These are phyloP conservation scores for Teunomyces pallodes DNA, from an alignment of 805 yeast genomes.

Conservation along the genomic window DNA sequence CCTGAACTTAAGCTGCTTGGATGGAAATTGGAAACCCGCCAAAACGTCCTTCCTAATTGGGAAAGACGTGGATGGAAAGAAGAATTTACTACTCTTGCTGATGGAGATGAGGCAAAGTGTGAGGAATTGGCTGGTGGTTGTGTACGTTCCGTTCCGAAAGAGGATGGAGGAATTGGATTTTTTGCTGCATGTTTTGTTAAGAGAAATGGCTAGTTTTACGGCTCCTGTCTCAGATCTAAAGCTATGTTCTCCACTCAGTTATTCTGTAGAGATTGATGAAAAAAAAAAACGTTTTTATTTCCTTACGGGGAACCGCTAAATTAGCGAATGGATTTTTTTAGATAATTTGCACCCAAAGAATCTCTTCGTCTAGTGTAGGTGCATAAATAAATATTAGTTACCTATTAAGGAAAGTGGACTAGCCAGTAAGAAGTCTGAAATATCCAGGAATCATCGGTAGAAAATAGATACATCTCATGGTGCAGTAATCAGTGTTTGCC, in stretches of 20 bases:
- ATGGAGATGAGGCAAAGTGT: conserved; percentile 39
- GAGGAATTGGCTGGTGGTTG: conserved; percentile 73
- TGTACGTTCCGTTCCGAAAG: conserved; percentile 78
- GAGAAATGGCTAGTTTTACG: neutral
- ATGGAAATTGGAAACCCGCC: conserved; percentile 67
- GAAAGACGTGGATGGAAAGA: conserved; percentile 74
- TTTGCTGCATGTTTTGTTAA: conserved; percentile 89
- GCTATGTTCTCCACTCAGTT: neutral
- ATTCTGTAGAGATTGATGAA: no score
- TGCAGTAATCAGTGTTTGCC: no score
- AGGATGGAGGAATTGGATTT: conserved; percentile 98
- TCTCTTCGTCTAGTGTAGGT: no score
- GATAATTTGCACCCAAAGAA: no score
- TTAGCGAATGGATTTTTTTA: no score
- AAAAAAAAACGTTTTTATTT: no score
- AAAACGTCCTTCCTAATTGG: conserved; percentile 79
- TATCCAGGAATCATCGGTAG: no score
- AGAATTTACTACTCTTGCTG: conserved; percentile 56
- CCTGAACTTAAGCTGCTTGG: conserved; percentile 60
- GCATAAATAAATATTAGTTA: no score
- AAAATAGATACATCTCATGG: no score
- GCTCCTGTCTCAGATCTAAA: neutral
- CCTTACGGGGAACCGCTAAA: no score
- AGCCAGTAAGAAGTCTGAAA: no score
- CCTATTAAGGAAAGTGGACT: no score